phyloP scores from a whole-genome alignment of 345 rosid genomes.

The Laguncularia racemosa region DNA sequence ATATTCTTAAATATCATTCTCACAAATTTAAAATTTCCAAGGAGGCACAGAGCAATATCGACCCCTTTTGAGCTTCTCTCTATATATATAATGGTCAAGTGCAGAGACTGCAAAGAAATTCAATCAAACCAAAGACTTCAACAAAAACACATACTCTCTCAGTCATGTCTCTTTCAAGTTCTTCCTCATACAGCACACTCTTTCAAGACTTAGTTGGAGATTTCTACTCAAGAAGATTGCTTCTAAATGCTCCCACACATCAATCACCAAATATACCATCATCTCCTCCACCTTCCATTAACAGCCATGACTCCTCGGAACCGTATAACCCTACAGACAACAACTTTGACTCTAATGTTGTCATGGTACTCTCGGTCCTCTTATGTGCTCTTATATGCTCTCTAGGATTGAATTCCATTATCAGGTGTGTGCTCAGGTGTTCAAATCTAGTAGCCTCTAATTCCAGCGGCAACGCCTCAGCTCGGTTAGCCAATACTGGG shows the following conservation, averaged over 20 bases:
- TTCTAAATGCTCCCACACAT: conserved; percentile 16
- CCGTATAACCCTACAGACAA: conserved; percentile 19
- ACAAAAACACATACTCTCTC: background rate
- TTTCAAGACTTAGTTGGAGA: conserved; percentile 23
- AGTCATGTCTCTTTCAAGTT: conserved; percentile 7
- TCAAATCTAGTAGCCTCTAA: conserved; percentile 27
- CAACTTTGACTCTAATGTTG: conserved; percentile 63
- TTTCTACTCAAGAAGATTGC: conserved; percentile 42
- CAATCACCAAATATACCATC: conserved; percentile 9
- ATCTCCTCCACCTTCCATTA: conserved; percentile 24
- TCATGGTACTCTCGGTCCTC: conserved; percentile 76
- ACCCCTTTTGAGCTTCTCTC: conserved; percentile 9
- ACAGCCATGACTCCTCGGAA: conserved; percentile 21
- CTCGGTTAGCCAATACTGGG: conserved; percentile 61
- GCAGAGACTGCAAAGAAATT: conserved; percentile 18
- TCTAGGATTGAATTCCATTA: conserved; percentile 64
- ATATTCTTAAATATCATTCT: conserved; percentile 14
- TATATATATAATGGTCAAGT: conserved; percentile 18
- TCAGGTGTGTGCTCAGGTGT: conserved; percentile 62
- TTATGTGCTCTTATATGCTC: conserved; percentile 80
- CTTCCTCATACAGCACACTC: conserved; percentile 7
- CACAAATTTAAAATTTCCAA: background rate
- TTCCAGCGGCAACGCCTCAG: conserved; percentile 12
- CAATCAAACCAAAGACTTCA: background rate
- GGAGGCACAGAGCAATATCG: conserved; percentile 7